Evolutionary conservation across 78 protist genomes (phyloP).

Genomic region (Mastigamoeba balamuthi): DNA sequence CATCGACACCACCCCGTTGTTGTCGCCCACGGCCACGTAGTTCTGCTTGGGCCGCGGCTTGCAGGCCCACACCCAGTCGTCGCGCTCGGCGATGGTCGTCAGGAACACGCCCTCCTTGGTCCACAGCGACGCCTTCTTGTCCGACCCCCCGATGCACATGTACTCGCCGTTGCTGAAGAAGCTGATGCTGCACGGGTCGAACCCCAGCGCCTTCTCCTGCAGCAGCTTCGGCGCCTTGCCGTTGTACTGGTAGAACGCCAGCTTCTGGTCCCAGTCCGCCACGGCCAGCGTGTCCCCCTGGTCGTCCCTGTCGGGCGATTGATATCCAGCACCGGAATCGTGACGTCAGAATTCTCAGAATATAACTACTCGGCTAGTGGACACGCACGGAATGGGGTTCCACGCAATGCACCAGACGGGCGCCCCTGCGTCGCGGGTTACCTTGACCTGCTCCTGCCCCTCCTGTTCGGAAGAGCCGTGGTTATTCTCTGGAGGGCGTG

Average conservation of each 20-base stretch:
- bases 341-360: too few relatives aligned
- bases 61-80: slow-evolving; percentile 56
- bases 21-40: slow-evolving; percentile 10
- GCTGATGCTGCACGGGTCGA: slow-evolving; percentile 52
- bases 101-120: slow-evolving; percentile 43
- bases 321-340: too few relatives aligned
- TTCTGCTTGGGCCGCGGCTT: not conserved
- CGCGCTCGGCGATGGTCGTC: slow-evolving; percentile 14
- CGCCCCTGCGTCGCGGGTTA: slow-evolving; percentile 5
- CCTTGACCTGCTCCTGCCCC: not conserved
- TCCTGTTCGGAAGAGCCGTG: not conserved
- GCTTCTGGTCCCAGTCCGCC: slow-evolving; percentile 60
- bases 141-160: slow-evolving; percentile 50
- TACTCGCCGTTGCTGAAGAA: slow-evolving; percentile 52
- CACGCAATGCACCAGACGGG: slow-evolving; percentile 55
- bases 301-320: too few relatives aligned
- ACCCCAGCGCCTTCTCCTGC: slow-evolving; percentile 21
- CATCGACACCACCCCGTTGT: slow-evolving; percentile 42
- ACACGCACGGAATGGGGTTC: slow-evolving; percentile 8
- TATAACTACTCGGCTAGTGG: too few relatives aligned
- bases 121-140: slow-evolving; percentile 29
- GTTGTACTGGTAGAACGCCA: slow-evolving; percentile 30
- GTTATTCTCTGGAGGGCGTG: not conserved
- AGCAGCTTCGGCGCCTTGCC: slow-evolving; percentile 10
- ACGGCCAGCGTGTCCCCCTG: slow-evolving; percentile 45